Evolutionary conservation across 2,329 filamentous ascomycete species (phyloP).

Genomic region (Colletotrichum navitas): DNA sequence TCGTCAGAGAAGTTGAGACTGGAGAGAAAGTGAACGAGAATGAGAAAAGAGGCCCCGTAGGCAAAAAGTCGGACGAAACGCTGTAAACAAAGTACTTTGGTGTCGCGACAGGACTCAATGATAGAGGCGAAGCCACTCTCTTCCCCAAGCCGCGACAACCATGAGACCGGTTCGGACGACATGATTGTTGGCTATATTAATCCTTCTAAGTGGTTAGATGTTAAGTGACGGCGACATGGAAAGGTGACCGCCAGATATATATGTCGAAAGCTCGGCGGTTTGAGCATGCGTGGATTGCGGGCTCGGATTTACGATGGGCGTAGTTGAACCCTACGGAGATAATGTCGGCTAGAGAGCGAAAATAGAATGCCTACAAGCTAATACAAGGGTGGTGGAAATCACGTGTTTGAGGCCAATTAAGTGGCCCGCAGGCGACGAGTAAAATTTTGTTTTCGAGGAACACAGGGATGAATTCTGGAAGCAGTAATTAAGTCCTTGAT

Average conservation of each 20-base stretch:
- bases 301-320: conserved; percentile 37
- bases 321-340: conserved; percentile 11
- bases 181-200: not conserved
- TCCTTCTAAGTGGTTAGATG: not conserved
- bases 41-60: conserved; percentile 70
- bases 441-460: not conserved
- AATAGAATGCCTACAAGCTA: not conserved
- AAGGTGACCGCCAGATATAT: conserved; percentile 13
- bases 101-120: conserved; percentile 58
- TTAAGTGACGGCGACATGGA: not conserved
- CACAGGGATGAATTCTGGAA: not conserved
- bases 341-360: conserved; percentile 7
- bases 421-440: not conserved
- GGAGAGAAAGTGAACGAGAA: conserved; percentile 68
- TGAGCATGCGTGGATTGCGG: not conserved
- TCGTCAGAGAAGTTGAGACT: conserved; percentile 63
- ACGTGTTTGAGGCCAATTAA: conserved; percentile 15
- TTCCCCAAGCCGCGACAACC: conserved; percentile 42
- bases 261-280: not conserved
- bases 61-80: conserved; percentile 74
- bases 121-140: conserved; percentile 63
- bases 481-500: no score
- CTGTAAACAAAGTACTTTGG: conserved; percentile 69
- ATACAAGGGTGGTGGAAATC: not conserved
- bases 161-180: conserved; percentile 18